Evolutionary conservation across 108 stramenopile genomes (phyloP), one percentile per base, ranked within the genome.

Genomic region (Fragilaria crotonensis): DNA sequence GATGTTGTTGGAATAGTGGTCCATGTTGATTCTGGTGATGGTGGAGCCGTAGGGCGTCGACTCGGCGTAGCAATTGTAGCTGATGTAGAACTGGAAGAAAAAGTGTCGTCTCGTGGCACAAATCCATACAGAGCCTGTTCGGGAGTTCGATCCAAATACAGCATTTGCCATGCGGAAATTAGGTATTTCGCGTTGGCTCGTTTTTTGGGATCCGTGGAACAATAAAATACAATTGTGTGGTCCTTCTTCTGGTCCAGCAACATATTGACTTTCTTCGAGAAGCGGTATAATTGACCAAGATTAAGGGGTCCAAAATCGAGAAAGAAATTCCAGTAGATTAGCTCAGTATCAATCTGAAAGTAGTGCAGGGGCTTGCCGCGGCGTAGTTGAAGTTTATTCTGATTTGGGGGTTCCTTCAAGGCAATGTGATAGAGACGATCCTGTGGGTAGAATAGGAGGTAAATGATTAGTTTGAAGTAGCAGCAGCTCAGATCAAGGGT

Each of bases 281-380:
- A 99, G n/a, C 96, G 90, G 66, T 90, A 93, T 1, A 98, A 64
- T 70, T 96, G 97, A 1, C 94, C 97, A 2, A 99, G 72, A 62
- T 96, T 98, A 17, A 98, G 76, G 14, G 97, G 99, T n/a, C 99
- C 99, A 75, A 96, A 99, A 70, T 99, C 99, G 20, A 98, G 76
- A 77, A 94, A 99, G 70, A 98, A 99, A 60, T 97, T 98, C 96
- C 96, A 99, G 64, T 99, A 99, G 27, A 96, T 75, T 41, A 97
- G 60, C 54, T 95, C 92, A 3, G 68, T 52, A 78, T 99, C 97
- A 27, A 97, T 95, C 54, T 72, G 72, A 70, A 96, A 96, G 72
- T 83, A 94, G 57, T 89, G 82, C 0, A 77, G 62, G 1, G 71
- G 71, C 3, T 68, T 52, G 36, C 36, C 36, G 14, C 14, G 36